Percentiles rank a stretch among this genome's conserved stretches.
Conservation (phyloP, 2,329 filamentous ascomycete species). For the Monascus ruber region DNA sequence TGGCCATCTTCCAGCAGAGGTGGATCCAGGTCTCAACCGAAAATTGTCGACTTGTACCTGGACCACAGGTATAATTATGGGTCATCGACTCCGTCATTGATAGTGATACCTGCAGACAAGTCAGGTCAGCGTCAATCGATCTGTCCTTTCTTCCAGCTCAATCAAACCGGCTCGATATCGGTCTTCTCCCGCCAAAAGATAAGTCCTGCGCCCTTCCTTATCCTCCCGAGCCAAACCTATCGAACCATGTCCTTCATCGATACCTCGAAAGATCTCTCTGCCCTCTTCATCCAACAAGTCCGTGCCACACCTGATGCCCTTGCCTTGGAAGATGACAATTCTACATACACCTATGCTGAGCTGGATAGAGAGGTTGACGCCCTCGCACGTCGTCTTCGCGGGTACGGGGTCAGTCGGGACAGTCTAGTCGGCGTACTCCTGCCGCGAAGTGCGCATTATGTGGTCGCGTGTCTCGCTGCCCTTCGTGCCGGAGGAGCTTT, state of each 20-base stretch:
- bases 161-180: too few species aligned
- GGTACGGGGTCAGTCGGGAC: conserved; percentile 60
- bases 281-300: conserved; percentile 60
- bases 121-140: too few species aligned
- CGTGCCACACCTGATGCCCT: conserved; percentile 55
- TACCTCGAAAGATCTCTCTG: conserved; percentile 58
- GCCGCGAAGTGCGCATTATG: conserved; percentile 64
- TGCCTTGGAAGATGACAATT: conserved; percentile 60
- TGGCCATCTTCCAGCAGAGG: too few species aligned
- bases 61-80: too few species aligned
- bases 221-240: neutral
- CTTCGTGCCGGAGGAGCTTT: conserved; percentile 70
- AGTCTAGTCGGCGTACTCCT: conserved; percentile 64
- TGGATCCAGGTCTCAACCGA: too few species aligned
- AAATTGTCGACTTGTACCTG: too few species aligned
- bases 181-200: too few species aligned
- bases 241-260: conserved; percentile 55
- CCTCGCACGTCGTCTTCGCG: conserved; percentile 54
- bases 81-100: too few species aligned
- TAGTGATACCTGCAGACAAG: too few species aligned
- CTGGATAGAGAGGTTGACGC: conserved; percentile 55
- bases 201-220: too few species aligned
- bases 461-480: conserved; percentile 67
- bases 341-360: conserved; percentile 59
- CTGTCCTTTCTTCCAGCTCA: too few species aligned